Evolutionary conservation across 345 rosid species (phyloP), one percentile per base, ranked within the genome.

Genomic region (Noccaea caerulescens): DNA sequence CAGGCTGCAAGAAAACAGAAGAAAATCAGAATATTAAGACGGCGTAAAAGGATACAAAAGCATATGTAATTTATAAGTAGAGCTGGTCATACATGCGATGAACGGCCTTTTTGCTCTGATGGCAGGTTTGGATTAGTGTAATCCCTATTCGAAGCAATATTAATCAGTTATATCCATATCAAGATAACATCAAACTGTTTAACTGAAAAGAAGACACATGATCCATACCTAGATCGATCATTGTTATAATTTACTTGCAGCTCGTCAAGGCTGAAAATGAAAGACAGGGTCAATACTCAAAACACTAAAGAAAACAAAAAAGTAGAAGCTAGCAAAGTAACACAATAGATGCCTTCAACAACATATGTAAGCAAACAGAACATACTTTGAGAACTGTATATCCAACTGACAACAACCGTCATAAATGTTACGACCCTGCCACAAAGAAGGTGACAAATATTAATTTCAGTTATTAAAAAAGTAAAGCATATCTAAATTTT

Each of bases 371-470:
- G 45, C 7, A 52, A 69, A 47, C 13, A 57, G 60, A 43, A 72
- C 89, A n/a, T 86, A 94, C 99, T 89, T 94, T 42, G 97, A 94
- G 77, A 80, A 94, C 70, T 94, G 99, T 81, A 94, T 91, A 80
- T 94, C 99, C 84, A 94, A 82, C 80, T 94, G 96, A 71, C 97
- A 94, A 83, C 99, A 88, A 23, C 99, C 95, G 68, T 94, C 99
- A 71, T 94, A 94, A 55, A 94, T 94, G 80, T 94, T 94, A 41
- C 97, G 96, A 37, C 96, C 99, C 99, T 90, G 72, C 44, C 72
- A 77, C 47, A 47, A 42, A 41, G 37, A 68, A 30, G 60, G 36
- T n/a, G 0, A 27, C 34, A 55, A 7, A 16, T 2, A 27, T 43
- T 14, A 52, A 1, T 54, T 69, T 11, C 30, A 10, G 47, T 61